phyloP scores from a whole-genome alignment of 148 eudicot genomes.

The Gaultheria prostrata region DNA sequence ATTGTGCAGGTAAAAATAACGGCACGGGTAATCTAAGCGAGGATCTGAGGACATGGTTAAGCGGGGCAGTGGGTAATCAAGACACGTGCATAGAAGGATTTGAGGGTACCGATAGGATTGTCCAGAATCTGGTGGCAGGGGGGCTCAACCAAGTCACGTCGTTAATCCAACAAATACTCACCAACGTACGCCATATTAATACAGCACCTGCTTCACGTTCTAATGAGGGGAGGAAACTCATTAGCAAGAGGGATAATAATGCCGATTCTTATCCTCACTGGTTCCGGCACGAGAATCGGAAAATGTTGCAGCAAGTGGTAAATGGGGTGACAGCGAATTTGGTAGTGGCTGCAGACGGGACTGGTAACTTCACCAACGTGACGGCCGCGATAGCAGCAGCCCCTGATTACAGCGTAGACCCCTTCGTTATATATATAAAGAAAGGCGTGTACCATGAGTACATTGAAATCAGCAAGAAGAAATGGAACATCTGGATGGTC shows the following conservation, averaged over 20 bases:
- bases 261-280: constrained; percentile 48
- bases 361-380: constrained; percentile 51
- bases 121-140: constrained; percentile 44
- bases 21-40: constrained; percentile 59
- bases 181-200: constrained; percentile 51
- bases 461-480: constrained; percentile 66
- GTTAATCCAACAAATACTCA: constrained; percentile 45
- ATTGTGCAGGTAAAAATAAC: constrained; percentile 48
- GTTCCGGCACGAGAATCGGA: constrained; percentile 50
- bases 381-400: constrained; percentile 58
- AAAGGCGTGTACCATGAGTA: constrained; percentile 73
- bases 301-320: constrained; percentile 41
- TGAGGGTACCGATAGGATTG: constrained; percentile 57
- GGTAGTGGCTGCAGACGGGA: constrained; percentile 71
- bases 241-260: neutral
- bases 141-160: constrained; percentile 56
- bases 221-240: constrained; percentile 1
- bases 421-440: constrained; percentile 67
- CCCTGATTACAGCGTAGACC: constrained; percentile 35
- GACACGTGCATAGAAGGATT: constrained; percentile 85
- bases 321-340: constrained; percentile 23
- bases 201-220: too few relatives aligned
- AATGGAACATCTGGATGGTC: constrained; percentile 63
- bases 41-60: constrained; percentile 73
- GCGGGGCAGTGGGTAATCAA: constrained; percentile 65